Base-by-base conservation (phyloP, 2,329 filamentous ascomycete genomes). In the Xylaria sp. region DNA sequence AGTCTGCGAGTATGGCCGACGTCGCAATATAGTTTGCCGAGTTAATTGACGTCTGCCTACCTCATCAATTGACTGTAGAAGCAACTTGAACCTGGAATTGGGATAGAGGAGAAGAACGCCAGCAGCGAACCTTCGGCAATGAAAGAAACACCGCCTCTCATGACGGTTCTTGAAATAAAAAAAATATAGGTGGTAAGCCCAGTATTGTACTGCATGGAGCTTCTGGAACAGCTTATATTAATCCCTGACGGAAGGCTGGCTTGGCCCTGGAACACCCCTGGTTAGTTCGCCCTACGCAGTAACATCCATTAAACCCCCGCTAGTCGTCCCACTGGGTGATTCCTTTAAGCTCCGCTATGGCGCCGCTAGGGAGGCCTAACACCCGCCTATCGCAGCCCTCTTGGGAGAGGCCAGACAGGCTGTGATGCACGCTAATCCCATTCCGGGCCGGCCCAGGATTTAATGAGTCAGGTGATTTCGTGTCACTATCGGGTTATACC, bases 401-500 rank as follows among this genome's bases (percentile, higher is more conserved):
- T 63, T 61, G 54, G 53, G 63, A 54, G 60, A 62, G 36, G 38
- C 65, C 65, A 61, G 61, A 66, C 57, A 67, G 47, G 39, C 58
- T 36, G 31, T 42, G 42, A 66, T 2, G 20, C 33, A 10, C 67
- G 63, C 73, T 75, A 75, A 51, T 20, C 73, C 70, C 0, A 56
- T 69, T 72, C 33, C 25, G 55, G 65, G 63, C 9, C 49, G 10
- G 15, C 9, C 25, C 17, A n/a, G 49, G 49, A 15, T 10, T 57
- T 58, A 56, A 55, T 67, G 71, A 69, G 73, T 76, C 74, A 76
- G 73, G 73, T 76, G 74, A 75, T 57, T 66, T 58, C 73, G 73
- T 65, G 74, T 13, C 22, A 65, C 38, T 74, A 72, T 75, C 72
- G 57, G 51, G 73, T 71, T 63, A 44, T 51, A 45, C 63, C 63